Evolutionary conservation across 108 stramenopile species (phyloP), one percentile per base, ranked within the genome.

Genomic region (Chaetoceros muelleri): DNA sequence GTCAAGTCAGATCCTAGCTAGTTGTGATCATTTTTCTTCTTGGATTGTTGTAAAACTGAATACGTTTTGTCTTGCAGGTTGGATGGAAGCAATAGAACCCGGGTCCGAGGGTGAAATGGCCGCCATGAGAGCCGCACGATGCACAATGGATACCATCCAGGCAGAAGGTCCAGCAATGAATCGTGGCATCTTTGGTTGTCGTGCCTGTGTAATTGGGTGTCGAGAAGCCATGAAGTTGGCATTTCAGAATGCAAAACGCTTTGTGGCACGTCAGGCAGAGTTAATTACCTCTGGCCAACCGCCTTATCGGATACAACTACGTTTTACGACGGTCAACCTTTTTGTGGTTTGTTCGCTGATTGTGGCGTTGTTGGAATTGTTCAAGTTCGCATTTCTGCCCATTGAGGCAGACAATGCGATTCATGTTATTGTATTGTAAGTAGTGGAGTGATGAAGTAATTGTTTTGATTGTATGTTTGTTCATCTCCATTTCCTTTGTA

Each of bases 261-360:
- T 24, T 21, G 25, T 53, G 19, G 64, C 55, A 61, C 28, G 25
- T 25, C 65, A 71, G 23, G 28, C 57, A 19, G 30, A 46, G 24
- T 24, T 48, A 29, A 66, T 25, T 29, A 48, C 70, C 45, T 70
- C 57, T 44, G 73, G 73, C 19, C 45, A 50, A 21, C 46, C 44
- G 20, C 79, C 82, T 3, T 91, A 82, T 64, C 67, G 70, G 10
- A 70, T 71, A 21, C 57, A 59, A 20, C 26, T 79, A 24, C 71
- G 74, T 16, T 55, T 78, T n/a, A 87, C 89, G 2, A 75, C 70
- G 46, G 80, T 92, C 52, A 92, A 92, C 55, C 16, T 84, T 24
- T 34, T 92, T 31, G 90, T 92, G 10, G 1, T 83, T 0, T 87
- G 90, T 68, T 75, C 69, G 30, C 56, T 80, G 20, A 73, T 79